Evolutionary conservation across 75 land plant genomes (phyloP).

Genomic region (Picea sitchensis): DNA sequence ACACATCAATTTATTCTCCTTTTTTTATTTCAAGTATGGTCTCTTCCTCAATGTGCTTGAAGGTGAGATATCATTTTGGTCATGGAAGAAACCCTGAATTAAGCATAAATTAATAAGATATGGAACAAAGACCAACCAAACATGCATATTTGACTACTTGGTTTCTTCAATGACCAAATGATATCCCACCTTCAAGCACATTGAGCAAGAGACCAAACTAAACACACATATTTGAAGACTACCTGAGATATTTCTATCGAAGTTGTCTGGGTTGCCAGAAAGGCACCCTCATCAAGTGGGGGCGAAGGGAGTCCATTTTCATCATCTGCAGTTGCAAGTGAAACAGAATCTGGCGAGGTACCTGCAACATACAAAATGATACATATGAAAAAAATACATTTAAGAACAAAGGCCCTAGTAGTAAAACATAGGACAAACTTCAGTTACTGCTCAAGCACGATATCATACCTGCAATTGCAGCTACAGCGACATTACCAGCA

Average conservation of each 20-base stretch:
- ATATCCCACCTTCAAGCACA: too few relatives aligned
- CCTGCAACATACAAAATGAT: slow-evolving; percentile 12
- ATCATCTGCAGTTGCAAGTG: slow-evolving; percentile 41
- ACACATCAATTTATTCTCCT: background rate
- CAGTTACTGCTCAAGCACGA: background rate
- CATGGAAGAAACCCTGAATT: background rate
- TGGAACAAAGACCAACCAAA: background rate
- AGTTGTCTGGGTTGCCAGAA: slow-evolving; percentile 42
- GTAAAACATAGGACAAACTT: background rate
- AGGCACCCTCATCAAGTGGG: slow-evolving; percentile 72
- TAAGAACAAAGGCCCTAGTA: background rate
- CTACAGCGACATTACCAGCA: slow-evolving; percentile 45
- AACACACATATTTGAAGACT: background rate
- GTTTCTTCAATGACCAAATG: too few relatives aligned
- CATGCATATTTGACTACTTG: background rate
- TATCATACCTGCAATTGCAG: slow-evolving; percentile 46
- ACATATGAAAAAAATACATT: background rate
- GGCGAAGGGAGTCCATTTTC: slow-evolving; percentile 84
- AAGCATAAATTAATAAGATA: background rate
- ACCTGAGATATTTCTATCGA: slow-evolving; percentile 67
- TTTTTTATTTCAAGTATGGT: background rate
- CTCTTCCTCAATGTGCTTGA: background rate
- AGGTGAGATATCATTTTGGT: too few relatives aligned
- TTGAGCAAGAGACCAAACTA: too few relatives aligned
- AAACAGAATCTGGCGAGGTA: slow-evolving; percentile 41